Conservation (phyloP, 768 basidiomycete genomes). For the Leccinum subtestaceum region DNA sequence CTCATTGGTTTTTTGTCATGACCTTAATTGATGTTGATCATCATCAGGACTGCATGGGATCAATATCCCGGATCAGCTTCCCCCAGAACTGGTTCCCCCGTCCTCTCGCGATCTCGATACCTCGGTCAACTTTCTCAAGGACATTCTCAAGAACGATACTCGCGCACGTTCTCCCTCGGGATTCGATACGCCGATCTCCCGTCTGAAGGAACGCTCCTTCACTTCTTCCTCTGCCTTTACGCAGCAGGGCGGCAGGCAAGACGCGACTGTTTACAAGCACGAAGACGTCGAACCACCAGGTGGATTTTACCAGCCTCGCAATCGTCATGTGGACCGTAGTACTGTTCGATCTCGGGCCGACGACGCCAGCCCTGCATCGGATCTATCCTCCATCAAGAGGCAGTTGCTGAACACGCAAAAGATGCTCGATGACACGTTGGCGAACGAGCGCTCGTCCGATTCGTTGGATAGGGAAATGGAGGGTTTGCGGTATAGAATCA, state of each 20-base stretch:
- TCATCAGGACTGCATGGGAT: conserved; percentile 84
- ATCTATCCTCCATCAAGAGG: conserved; percentile 85
- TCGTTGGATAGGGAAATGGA: conserved; percentile 70
- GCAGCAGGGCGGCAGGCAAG: conserved; percentile 55
- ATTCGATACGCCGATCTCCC: conserved; percentile 54
- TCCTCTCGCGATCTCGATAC: conserved; percentile 86
- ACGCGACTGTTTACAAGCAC: conserved; percentile 93
- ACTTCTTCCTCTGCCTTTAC: conserved; percentile 51
- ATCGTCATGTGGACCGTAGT: conserved; percentile 82
- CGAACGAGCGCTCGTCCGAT: conserved; percentile 81
- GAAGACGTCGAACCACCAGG: conserved; percentile 55
- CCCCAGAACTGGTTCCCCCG: conserved; percentile 86
- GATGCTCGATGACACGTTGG: conserved; percentile 71
- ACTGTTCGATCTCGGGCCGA: conserved; percentile 75
- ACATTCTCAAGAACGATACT: conserved; percentile 82
- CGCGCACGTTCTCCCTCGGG: conserved; percentile 64
- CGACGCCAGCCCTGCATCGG: conserved; percentile 56
- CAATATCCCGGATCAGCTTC: conserved; percentile 82
- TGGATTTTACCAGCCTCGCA: conserved; percentile 74
- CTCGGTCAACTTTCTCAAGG: conserved; percentile 87
- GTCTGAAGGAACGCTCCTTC: conserved; percentile 71
- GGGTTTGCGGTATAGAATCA: conserved; percentile 81
- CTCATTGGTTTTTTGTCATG: neutral
- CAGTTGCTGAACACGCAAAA: conserved; percentile 75
- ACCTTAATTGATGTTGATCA: neutral